These are phyloP conservation scores for Piper betle DNA, from an alignment of 164 flowering plant species.

Conservation along the genomic window DNA sequence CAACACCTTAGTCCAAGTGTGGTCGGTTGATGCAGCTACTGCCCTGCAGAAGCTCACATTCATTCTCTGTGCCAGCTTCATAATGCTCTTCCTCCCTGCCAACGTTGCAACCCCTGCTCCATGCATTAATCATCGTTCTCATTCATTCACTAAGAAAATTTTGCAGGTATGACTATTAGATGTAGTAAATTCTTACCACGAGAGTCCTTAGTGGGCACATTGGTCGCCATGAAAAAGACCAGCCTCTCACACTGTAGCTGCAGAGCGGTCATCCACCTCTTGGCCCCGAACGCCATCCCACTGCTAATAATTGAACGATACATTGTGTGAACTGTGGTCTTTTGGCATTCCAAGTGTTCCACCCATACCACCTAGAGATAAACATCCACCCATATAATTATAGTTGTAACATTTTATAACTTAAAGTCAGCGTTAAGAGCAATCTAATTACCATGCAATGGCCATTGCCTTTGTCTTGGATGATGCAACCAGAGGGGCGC, in stretches of 20 bases:
- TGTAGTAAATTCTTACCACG: slow-evolving; percentile 32
- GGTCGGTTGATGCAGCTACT: slow-evolving; percentile 74
- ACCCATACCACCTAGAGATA: slow-evolving; percentile 95
- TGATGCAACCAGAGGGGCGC: slow-evolving; percentile 93
- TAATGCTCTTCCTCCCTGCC: slow-evolving; percentile 87
- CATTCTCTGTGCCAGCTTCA: slow-evolving; percentile 90
- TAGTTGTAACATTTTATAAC: too few relatives aligned
- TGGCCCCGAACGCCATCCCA: slow-evolving; percentile 91
- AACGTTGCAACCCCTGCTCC: slow-evolving; percentile 61
- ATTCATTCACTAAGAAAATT: too few relatives aligned
- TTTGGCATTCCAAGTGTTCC: slow-evolving; percentile 82
- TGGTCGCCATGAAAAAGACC: slow-evolving; percentile 95
- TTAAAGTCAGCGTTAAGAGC: too few relatives aligned
- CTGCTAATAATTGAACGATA: slow-evolving; percentile 63
- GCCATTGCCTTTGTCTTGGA: slow-evolving; percentile 78
- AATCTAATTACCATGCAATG: slow-evolving; percentile 63
- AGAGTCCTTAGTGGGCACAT: slow-evolving; percentile 92
- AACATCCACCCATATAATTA: too few relatives aligned
- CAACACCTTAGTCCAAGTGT: slow-evolving; percentile 73
- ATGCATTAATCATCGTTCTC: not conserved
- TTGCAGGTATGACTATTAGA: too few relatives aligned
- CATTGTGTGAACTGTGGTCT: slow-evolving; percentile 48
- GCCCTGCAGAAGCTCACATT: slow-evolving; percentile 57
- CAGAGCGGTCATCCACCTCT: slow-evolving; percentile 78
- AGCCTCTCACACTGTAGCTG: slow-evolving; percentile 82